phyloP scores from a whole-genome alignment of 2,329 filamentous ascomycete genomes.

The Penicillium freii region DNA sequence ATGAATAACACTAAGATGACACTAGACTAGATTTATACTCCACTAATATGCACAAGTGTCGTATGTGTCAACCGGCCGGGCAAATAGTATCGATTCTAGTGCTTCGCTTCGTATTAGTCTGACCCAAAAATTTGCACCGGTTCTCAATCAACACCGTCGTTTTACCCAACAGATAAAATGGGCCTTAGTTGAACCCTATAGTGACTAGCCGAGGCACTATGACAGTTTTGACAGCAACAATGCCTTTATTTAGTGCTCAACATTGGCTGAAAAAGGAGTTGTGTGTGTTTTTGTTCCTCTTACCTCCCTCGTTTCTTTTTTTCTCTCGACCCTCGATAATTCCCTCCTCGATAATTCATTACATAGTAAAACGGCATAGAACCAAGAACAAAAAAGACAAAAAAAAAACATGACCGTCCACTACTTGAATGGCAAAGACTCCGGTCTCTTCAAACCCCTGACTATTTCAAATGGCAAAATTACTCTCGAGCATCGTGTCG shows the following conservation, averaged over 20 bases:
- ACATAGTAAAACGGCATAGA: background rate
- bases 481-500: slow-evolving; percentile 52
- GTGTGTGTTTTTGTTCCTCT: background rate
- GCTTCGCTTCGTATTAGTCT: slow-evolving; percentile 9
- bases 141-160: slow-evolving; percentile 10
- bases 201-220: slow-evolving; percentile 16
- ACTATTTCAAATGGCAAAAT: slow-evolving; percentile 49
- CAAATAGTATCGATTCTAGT: slow-evolving; percentile 4
- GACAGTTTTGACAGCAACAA: slow-evolving; percentile 4
- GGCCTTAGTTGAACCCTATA: slow-evolving; percentile 11
- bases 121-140: slow-evolving; percentile 1
- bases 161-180: slow-evolving; percentile 7
- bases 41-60: background rate
- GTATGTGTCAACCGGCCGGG: background rate
- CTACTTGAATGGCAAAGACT: slow-evolving; percentile 24
- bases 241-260: background rate
- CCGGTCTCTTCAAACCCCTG: slow-evolving; percentile 47
- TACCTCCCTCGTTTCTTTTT: background rate
- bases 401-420: slow-evolving; percentile 23
- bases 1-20: background rate
- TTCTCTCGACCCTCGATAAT: background rate
- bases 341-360: background rate
- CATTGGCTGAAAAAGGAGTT: background rate
- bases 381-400: background rate
- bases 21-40: background rate